These are phyloP conservation scores for Tolypocladium capitatum DNA, from an alignment of 2,329 filamentous ascomycete genomes.

Conservation along the genomic window DNA sequence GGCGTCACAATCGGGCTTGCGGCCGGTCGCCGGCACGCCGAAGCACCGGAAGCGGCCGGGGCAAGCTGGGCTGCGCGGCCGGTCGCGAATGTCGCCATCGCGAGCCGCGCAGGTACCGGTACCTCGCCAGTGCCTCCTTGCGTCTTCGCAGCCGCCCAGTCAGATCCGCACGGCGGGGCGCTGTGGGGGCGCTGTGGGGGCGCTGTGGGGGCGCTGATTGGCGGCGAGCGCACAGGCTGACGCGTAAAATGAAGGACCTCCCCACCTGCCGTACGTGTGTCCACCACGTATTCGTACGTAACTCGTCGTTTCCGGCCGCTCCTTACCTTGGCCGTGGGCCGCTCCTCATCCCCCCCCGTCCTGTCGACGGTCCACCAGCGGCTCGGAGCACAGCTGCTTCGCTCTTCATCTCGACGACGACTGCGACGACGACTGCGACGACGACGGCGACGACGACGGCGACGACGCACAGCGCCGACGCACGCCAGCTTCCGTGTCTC, in stretches of 20 bases:
- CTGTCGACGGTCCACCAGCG: not conserved
- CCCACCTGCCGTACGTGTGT: no score
- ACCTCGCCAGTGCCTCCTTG: slow-evolving; percentile 7
- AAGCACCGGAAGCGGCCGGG: not conserved
- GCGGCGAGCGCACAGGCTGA: slow-evolving; percentile 17
- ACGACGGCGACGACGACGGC: no score
- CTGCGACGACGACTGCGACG: not conserved
- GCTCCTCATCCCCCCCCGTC: not conserved
- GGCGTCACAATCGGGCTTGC: not conserved
- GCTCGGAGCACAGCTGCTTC: not conserved
- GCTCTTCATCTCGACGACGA: not conserved
- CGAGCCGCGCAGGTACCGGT: slow-evolving; percentile 12
- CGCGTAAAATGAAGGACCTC: slow-evolving; percentile 25
- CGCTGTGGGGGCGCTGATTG: slow-evolving; percentile 13
- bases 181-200: slow-evolving; percentile 4
- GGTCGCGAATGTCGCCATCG: not conserved
- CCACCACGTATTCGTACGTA: not conserved
- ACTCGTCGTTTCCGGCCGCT: not conserved
- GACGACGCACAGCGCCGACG: no score
- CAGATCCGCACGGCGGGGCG: slow-evolving; percentile 1
- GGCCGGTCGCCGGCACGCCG: no score
- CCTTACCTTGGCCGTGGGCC: no score
- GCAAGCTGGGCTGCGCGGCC: not conserved
- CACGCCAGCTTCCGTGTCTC: no score
- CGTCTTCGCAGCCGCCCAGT: not conserved